These are phyloP conservation scores for Fragilariopsis cylindrus DNA, from an alignment of 108 stramenopile genomes.

Conservation along the genomic window DNA sequence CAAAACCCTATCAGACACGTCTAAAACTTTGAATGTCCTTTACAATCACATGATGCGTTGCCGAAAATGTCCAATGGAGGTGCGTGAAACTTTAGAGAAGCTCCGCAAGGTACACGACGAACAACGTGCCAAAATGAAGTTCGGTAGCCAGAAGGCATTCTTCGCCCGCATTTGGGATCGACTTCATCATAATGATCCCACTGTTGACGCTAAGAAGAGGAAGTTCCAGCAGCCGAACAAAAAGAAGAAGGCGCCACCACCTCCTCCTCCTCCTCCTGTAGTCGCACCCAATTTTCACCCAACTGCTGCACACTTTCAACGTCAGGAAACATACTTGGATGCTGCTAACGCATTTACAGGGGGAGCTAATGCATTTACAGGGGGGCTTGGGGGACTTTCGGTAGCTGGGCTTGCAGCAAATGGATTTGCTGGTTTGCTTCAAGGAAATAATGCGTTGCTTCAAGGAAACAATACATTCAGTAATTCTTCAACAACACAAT, in stretches of 20 bases:
- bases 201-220: conserved; percentile 27
- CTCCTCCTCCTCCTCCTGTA: background rate
- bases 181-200: conserved; percentile 53
- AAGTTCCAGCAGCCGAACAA: conserved; percentile 25
- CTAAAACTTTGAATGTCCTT: conserved; percentile 76
- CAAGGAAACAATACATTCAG: conserved; percentile 3
- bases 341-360: conserved; percentile 11
- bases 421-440: background rate
- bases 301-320: background rate
- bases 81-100: conserved; percentile 48
- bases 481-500: background rate
- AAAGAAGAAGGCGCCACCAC: background rate
- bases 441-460: background rate
- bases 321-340: background rate
- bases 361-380: conserved; percentile 2
- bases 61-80: conserved; percentile 71
- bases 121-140: conserved; percentile 80
- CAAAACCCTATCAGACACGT: conserved; percentile 82
- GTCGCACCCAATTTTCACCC: background rate
- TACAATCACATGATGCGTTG: conserved; percentile 81
- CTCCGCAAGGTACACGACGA: conserved; percentile 62
- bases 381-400: conserved; percentile 7
- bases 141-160: conserved; percentile 85
- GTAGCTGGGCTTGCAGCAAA: conserved; percentile 1
- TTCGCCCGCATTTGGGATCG: conserved; percentile 81